phyloP scores from a whole-genome alignment of 2,329 filamentous ascomycete genomes.

The Anisogramma anomala region DNA sequence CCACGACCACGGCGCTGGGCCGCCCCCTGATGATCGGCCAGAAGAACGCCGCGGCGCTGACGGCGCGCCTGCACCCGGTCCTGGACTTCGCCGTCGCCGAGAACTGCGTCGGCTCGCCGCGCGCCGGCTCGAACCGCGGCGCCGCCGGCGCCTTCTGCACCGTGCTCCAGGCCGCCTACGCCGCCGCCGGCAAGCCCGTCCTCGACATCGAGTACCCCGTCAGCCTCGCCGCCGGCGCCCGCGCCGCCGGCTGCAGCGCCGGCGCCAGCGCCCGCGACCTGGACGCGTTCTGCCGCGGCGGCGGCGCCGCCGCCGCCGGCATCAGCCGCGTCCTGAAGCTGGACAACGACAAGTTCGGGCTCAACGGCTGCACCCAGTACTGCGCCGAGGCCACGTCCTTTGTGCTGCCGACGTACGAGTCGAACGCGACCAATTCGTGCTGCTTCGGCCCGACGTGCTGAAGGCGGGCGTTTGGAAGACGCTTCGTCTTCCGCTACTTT shows the following conservation, averaged over 20 bases:
- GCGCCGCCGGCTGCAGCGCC: conserved; percentile 2
- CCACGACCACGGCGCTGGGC: conserved; percentile 7
- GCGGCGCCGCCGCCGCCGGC: not conserved
- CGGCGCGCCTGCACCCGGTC: conserved; percentile 1
- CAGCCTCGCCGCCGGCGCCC: conserved; percentile 5
- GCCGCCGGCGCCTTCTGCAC: conserved; percentile 6
- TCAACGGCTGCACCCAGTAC: conserved; percentile 13
- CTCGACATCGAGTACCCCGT: conserved; percentile 13
- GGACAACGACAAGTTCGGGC: conserved; percentile 10
- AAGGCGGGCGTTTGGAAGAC: no score
- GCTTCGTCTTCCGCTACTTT: no score
- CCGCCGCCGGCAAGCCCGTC: conserved; percentile 8
- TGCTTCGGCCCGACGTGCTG: not conserved
- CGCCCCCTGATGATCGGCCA: conserved; percentile 10
- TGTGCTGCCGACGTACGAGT: conserved; percentile 6
- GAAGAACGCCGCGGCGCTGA: conserved; percentile 10
- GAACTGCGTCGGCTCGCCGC: conserved; percentile 6
- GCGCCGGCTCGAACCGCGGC: conserved; percentile 3
- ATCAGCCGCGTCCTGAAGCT: conserved; percentile 13
- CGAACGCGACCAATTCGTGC: conserved; percentile 10
- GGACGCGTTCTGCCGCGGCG: not conserved
- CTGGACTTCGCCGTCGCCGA: conserved; percentile 12
- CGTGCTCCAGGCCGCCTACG: conserved; percentile 7
- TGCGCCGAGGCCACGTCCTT: conserved; percentile 5
- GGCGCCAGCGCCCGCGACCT: conserved; percentile 1